Evolutionary conservation across 2,329 filamentous ascomycete genomes (phyloP).

Genomic region (Diaporthe citrichinensis): DNA sequence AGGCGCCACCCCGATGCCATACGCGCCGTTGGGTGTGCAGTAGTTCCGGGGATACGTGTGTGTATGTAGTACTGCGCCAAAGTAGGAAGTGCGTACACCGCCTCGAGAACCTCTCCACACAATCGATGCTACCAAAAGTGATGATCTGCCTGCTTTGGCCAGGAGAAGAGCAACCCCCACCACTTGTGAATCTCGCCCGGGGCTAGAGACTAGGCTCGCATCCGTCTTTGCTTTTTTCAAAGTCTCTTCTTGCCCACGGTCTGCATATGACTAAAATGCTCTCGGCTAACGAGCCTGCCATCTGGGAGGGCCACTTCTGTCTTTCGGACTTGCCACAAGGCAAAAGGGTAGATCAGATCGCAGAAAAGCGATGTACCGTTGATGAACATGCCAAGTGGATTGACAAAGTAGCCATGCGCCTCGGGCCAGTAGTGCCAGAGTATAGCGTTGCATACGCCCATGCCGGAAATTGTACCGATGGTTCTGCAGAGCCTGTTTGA

Average conservation of each 20-base stretch:
- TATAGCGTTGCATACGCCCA: conserved; percentile 55
- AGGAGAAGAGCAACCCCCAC: neutral
- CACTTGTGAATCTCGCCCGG: neutral
- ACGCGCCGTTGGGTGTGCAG: neutral
- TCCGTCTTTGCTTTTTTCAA: conserved; percentile 10
- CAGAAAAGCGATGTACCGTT: conserved; percentile 56
- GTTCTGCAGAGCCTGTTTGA: conserved; percentile 58
- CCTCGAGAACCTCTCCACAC: neutral
- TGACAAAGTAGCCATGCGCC: conserved; percentile 61
- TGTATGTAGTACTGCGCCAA: conserved; percentile 11
- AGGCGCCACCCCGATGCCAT: conserved; percentile 13
- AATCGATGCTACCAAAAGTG: neutral
- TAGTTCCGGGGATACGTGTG: neutral
- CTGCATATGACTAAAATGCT: neutral
- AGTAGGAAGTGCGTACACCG: conserved; percentile 7
- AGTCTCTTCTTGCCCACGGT: conserved; percentile 22
- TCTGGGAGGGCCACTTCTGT: conserved; percentile 56
- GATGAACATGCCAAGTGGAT: conserved; percentile 59
- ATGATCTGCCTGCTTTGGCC: neutral
- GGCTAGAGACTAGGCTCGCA: neutral
- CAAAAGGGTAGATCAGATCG: conserved; percentile 61
- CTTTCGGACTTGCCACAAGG: conserved; percentile 56
- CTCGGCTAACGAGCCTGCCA: conserved; percentile 51
- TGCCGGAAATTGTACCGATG: conserved; percentile 58
- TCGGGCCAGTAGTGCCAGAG: conserved; percentile 68